A percentile compares a stretch with the other conserved stretches of the same genome.
Evolutionary conservation across 2,329 filamentous ascomycete species (phyloP).

Genomic region (Trichophyton schoenleinii): DNA sequence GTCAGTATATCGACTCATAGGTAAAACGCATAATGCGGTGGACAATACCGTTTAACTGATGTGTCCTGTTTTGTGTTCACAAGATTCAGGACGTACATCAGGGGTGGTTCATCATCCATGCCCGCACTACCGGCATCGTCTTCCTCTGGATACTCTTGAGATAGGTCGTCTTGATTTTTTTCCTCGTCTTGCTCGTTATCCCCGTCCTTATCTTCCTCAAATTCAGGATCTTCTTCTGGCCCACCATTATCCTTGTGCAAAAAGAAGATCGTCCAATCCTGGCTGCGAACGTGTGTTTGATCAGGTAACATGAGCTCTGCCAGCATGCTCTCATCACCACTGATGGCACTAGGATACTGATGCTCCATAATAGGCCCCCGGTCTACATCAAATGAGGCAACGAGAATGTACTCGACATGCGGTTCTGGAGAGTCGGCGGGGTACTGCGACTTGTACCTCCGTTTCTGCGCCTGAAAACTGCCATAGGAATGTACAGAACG

Average conservation of each 20-base stretch:
- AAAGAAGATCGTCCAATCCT: conserved; percentile 99
- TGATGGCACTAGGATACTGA: conserved; percentile 89
- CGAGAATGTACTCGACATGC: conserved; percentile 97
- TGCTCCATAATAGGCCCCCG: conserved; percentile 96
- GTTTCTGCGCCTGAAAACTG: conserved; percentile 12
- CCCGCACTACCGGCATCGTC: conserved; percentile 49
- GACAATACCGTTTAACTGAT: conserved; percentile 56
- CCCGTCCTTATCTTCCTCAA: conserved; percentile 40
- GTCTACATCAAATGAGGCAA: conserved; percentile 95
- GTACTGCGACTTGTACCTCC: conserved; percentile 57
- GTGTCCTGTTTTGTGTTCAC: conserved; percentile 98
- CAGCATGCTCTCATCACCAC: conserved; percentile 93
- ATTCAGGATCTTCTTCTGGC: conserved; percentile 64
- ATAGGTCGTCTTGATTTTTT: conserved; percentile 33
- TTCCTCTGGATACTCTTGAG: conserved; percentile 30
- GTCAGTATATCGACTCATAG: conserved; percentile 11
- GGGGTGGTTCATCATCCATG: conserved; percentile 67
- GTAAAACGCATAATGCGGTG: not conserved
- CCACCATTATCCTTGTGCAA: conserved; percentile 85
- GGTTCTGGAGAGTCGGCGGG: conserved; percentile 64
- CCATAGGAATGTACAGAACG: conserved; percentile 23
- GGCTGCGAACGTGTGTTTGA: conserved; percentile 83
- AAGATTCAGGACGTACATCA: conserved; percentile 93
- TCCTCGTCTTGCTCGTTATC: conserved; percentile 23
- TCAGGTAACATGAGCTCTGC: conserved; percentile 97